Percentiles rank a stretch among this genome's conserved stretches.
These are phyloP conservation scores for Spergularia bocconei DNA, from an alignment of 148 eudicot species.

Conservation along the genomic window DNA sequence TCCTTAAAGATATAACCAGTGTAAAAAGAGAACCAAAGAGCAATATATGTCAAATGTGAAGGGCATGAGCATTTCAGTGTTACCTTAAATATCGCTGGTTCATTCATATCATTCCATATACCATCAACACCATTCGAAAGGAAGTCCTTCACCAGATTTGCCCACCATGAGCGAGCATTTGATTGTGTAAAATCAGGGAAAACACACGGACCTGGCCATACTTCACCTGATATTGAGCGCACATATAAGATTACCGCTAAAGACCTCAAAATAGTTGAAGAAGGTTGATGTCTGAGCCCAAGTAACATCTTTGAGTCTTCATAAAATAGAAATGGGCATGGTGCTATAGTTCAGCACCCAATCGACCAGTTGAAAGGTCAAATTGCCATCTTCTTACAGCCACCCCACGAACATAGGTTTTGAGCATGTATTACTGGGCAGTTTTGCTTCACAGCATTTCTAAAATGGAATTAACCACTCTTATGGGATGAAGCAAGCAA, in stretches of 20 bases:
- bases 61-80: background rate
- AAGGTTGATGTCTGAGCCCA: background rate
- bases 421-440: background rate
- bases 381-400: background rate
- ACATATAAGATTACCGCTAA: background rate
- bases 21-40: background rate
- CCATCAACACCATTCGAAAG: constrained; percentile 89
- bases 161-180: constrained; percentile 95
- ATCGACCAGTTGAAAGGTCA: background rate
- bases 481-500: background rate
- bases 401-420: background rate
- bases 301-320: background rate
- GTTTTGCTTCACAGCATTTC: background rate
- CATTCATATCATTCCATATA: constrained; percentile 99
- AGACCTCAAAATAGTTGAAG: background rate
- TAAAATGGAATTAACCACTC: background rate
- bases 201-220: constrained; percentile 99
- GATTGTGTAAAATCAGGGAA: constrained; percentile 94
- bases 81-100: constrained; percentile 95
- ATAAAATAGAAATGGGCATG: background rate
- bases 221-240: constrained; percentile 55
- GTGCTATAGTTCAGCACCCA: background rate
- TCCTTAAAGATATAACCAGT: background rate
- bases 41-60: background rate
- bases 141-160: constrained; percentile 76